Evolutionary conservation across 768 basidiomycete genomes (phyloP), one percentile per base, ranked within the genome.

Genomic region (Krasilnikovozyma curviuscula): DNA sequence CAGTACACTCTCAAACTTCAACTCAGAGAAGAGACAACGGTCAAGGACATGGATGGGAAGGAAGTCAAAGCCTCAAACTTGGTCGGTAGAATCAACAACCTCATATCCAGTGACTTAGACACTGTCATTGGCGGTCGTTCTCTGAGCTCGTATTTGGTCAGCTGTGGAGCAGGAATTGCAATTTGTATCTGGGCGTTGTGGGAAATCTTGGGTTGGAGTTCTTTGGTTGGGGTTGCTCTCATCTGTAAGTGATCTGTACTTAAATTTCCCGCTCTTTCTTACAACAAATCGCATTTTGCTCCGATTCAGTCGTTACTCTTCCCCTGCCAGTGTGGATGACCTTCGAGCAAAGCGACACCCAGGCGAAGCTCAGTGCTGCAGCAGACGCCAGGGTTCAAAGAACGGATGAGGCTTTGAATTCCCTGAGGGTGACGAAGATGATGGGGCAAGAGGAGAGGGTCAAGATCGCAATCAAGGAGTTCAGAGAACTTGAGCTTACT

Each of bases 41-140:
- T 57, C 10, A 60, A 59, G n/a, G n/a, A n/a, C n/a, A n/a, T n/a
- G n/a, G n/a, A n/a, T n/a, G n/a, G n/a, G n/a, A n/a, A n/a, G n/a
- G n/a, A n/a, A n/a, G n/a, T n/a, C 54, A 9, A 60, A 61, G 47
- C 58, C 57, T 42, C 42, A 8, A 76, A 78, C 57, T 62, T 81
- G n/a, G 72, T 76, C 31, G 81, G 83, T 9, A 79, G 74, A 59
- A 76, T 84, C 59, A 83, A 79, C 60, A 83, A 81, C 46, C 64
- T 83, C 7, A 72, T 81, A 30, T 75, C 79, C 7, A 76, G 76
- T 1, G 81, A 84, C 61, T 56, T 73, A 13, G 61, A 63, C 18
- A 64, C 67, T 48, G 60, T 69, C 25, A 56, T 64, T 12, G 64
- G 66, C 25, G 68, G 63, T 38, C 53, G 66, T 67, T 27, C 53